Conservation (phyloP, 768 basidiomycete genomes). For the Lactifluus subvellereus region DNA sequence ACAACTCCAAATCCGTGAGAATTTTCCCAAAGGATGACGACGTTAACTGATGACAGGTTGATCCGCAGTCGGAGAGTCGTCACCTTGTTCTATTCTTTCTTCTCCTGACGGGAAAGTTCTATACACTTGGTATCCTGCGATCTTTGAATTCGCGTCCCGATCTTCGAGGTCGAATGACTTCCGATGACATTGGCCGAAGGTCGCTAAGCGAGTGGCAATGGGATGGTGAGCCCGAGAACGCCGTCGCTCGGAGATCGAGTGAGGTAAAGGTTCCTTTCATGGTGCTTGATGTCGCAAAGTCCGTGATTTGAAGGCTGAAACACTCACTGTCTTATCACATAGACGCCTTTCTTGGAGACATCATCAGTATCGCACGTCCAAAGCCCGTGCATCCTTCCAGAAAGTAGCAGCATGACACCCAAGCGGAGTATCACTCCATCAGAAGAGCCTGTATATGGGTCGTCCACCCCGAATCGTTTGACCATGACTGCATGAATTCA, state of each 20-base stretch:
- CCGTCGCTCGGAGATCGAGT: constrained; percentile 9
- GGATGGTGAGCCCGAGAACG: constrained; percentile 24
- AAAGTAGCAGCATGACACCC: not conserved
- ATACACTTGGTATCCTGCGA: constrained; percentile 29
- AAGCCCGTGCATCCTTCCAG: not conserved
- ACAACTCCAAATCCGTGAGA: constrained; percentile 34
- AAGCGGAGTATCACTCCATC: not conserved
- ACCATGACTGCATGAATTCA: not conserved
- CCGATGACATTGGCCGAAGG: constrained; percentile 38
- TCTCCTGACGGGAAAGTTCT: constrained; percentile 47
- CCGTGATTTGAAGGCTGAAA: not conserved
- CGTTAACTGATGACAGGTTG: not conserved
- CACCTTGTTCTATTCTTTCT: constrained; percentile 44
- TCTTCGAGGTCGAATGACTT: constrained; percentile 33
- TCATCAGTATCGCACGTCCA: constrained; percentile 1
- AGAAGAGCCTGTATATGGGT: not conserved
- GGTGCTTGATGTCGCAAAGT: not conserved
- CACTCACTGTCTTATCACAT: not conserved
- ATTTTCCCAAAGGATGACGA: not conserved
- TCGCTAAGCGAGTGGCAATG: constrained; percentile 38
- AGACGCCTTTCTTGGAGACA: constrained; percentile 8
- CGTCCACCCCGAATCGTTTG: not conserved
- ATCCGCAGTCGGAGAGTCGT: constrained; percentile 8
- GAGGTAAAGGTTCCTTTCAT: constrained; percentile 6
- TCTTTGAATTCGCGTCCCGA: constrained; percentile 30